Evolutionary conservation across 2,329 filamentous ascomycete species (phyloP).

Genomic region (Aspergillus unguis): DNA sequence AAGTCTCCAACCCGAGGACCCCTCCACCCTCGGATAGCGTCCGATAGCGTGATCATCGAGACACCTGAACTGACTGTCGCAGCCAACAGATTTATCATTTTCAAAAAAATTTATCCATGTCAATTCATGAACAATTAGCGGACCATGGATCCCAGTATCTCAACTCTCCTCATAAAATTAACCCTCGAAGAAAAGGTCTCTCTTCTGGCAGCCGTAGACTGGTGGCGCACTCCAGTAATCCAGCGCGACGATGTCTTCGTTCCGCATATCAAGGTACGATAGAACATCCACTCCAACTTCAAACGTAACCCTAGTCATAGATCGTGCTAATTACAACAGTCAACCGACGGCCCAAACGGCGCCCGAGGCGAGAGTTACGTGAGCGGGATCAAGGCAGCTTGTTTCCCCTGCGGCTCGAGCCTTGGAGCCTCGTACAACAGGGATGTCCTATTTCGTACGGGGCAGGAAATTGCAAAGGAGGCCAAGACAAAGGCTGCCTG

Average conservation of each 20-base stretch:
- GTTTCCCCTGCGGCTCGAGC: not conserved
- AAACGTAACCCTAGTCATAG: too few relatives aligned
- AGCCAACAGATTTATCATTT: too few relatives aligned
- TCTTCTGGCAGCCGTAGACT: slow-evolving; percentile 3
- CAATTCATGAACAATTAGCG: too few relatives aligned
- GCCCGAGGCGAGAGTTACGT: not conserved
- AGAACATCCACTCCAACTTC: too few relatives aligned
- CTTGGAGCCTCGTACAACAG: not conserved
- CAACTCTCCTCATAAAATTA: not conserved
- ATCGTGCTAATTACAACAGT: too few relatives aligned
- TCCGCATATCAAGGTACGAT: not conserved
- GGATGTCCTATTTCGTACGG: not conserved
- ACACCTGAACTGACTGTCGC: too few relatives aligned
- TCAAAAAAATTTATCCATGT: too few relatives aligned
- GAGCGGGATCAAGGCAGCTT: not conserved
- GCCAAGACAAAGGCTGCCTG: not conserved
- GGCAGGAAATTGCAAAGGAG: not conserved
- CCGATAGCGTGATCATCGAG: too few relatives aligned
- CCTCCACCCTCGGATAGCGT: too few relatives aligned
- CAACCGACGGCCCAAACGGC: slow-evolving; percentile 1
- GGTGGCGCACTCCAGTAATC: slow-evolving; percentile 8
- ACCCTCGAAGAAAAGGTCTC: slow-evolving; percentile 2
- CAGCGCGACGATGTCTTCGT: slow-evolving; percentile 1
- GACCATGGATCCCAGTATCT: not conserved
- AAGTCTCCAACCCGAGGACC: too few relatives aligned